Percentiles rank a stretch among this genome's conserved stretches.
Evolutionary conservation across 345 rosid species (phyloP).

Genomic region (Melastoma malabathricum): DNA sequence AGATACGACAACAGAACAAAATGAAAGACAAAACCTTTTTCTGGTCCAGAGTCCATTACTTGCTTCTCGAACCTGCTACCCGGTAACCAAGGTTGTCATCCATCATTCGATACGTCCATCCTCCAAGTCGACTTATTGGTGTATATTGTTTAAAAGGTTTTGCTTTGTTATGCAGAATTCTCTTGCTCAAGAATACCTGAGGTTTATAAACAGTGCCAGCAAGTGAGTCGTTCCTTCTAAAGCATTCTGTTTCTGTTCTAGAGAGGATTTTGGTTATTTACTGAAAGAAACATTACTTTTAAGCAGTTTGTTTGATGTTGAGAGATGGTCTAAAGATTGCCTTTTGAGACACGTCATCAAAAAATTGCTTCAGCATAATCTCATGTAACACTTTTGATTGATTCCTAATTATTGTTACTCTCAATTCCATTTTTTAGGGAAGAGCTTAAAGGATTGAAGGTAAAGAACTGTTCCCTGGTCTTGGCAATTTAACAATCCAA

Average conservation of each 20-base stretch:
- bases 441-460: slow-evolving; percentile 66
- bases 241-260: too few species aligned
- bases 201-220: slow-evolving; percentile 46
- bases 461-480: slow-evolving; percentile 11
- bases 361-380: background rate
- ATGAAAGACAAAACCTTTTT: slow-evolving; percentile 13
- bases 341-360: background rate
- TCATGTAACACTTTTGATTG: background rate
- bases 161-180: slow-evolving; percentile 27
- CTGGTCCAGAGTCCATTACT: slow-evolving; percentile 32
- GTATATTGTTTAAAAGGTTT: slow-evolving; percentile 1
- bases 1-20: slow-evolving; percentile 3
- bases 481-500: too few species aligned
- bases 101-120: background rate
- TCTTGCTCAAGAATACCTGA: slow-evolving; percentile 47
- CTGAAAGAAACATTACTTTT: too few species aligned
- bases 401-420: background rate
- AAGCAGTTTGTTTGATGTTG: too few species aligned
- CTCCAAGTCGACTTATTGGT: background rate
- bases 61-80: slow-evolving; percentile 25
- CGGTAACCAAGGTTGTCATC: slow-evolving; percentile 35
- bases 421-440: slow-evolving; percentile 26
- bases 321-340: background rate
- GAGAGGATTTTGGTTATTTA: too few species aligned
- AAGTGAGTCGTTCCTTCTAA: slow-evolving; percentile 29